A percentile compares a stretch with the other conserved stretches of the same genome.
Conservation (phyloP, 768 basidiomycete genomes). For the Leccinellum rugosiceps region DNA sequence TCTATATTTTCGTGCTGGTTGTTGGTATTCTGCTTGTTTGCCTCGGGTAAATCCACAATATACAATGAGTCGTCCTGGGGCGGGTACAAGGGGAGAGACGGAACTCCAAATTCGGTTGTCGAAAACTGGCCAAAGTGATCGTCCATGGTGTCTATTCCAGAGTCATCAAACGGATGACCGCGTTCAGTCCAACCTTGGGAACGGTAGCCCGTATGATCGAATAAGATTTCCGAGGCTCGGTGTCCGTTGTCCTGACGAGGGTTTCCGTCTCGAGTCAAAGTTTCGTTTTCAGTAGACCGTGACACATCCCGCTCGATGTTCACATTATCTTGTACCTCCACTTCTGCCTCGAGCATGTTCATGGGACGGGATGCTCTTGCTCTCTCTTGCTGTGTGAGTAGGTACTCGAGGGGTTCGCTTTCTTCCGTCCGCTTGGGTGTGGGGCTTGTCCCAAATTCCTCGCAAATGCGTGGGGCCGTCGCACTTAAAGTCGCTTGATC, state of each 20-base stretch:
- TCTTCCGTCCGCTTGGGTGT: constrained; percentile 12
- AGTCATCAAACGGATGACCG: constrained; percentile 11
- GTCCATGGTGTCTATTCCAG: constrained; percentile 15
- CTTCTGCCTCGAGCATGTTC: background rate
- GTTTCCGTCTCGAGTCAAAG: background rate
- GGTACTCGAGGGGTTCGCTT: constrained; percentile 13
- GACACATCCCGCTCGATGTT: background rate
- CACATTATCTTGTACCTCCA: background rate
- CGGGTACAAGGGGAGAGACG: background rate
- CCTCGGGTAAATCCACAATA: background rate
- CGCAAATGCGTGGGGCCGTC: constrained; percentile 17
- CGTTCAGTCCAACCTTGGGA: background rate
- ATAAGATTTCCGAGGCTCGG: background rate
- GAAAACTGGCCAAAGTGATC: background rate
- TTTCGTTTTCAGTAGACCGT: background rate
- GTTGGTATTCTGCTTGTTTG: constrained; percentile 16
- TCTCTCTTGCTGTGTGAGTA: constrained; percentile 28
- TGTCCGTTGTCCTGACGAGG: background rate
- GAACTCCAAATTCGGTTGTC: constrained; percentile 3
- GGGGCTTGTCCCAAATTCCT: constrained; percentile 27
- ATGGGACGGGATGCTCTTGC: constrained; percentile 8
- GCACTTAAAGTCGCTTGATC: constrained; percentile 1
- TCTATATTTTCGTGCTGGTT: constrained; percentile 15
- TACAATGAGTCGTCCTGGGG: constrained; percentile 8
- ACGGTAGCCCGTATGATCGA: background rate